Evolutionary conservation across 1,284 basidiomycete species (phyloP).

Genomic region (Hemileia vastatrix): DNA sequence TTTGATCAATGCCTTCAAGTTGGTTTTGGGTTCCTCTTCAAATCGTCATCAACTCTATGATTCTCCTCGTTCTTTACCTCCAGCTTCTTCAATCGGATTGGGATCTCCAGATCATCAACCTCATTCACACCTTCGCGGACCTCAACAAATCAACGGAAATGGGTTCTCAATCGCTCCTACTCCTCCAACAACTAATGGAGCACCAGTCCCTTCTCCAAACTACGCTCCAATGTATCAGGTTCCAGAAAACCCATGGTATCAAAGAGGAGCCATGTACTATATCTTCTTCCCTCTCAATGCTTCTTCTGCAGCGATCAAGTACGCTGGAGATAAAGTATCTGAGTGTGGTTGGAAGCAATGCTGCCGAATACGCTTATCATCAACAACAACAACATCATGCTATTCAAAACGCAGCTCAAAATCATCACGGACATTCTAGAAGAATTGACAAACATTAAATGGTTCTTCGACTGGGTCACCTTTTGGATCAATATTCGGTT

Average conservation of each 20-base stretch:
- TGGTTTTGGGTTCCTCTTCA: conserved; percentile 30
- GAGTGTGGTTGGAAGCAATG: conserved; percentile 26
- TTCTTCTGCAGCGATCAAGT: conserved; percentile 27
- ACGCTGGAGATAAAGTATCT: conserved; percentile 29
- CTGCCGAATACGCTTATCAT: not conserved
- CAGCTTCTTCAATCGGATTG: conserved; percentile 26
- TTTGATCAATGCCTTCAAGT: conserved; percentile 35
- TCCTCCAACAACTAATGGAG: too few relatives aligned
- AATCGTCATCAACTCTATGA: conserved; percentile 27
- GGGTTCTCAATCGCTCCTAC: too few relatives aligned
- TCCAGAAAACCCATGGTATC: conserved; percentile 27
- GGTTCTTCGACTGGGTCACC: too few relatives aligned
- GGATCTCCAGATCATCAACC: not conserved
- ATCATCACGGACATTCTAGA: not conserved
- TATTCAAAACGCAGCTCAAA: not conserved
- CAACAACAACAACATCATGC: not conserved
- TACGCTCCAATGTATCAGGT: not conserved
- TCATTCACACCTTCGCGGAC: not conserved
- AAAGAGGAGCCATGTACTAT: conserved; percentile 29
- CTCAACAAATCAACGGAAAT: not conserved
- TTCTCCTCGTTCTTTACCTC: conserved; percentile 28
- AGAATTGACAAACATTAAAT: not conserved
- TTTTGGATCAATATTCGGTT: too few relatives aligned
- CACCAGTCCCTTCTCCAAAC: too few relatives aligned
- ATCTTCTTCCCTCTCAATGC: conserved; percentile 32